Evolutionary conservation across 192 early-diverging fungal genomes (phyloP).

Genomic region (Coemansia sp.): DNA sequence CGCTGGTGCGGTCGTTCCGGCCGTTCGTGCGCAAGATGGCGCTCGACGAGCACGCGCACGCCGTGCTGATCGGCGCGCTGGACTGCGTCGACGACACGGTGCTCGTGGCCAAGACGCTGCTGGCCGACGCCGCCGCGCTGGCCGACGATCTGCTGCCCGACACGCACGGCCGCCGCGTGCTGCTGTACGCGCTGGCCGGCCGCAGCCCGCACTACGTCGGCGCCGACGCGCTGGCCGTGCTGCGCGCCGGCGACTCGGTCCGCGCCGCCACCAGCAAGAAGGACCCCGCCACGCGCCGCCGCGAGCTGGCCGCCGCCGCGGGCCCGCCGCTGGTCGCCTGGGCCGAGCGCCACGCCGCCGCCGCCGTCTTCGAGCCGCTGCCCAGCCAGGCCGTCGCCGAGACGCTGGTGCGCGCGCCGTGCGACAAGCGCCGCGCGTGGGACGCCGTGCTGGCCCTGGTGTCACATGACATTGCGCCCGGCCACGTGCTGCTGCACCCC

Average conservation of each 20-base stretch:
- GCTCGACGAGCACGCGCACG: slow-evolving; percentile 87
- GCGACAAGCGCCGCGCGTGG: slow-evolving; percentile 40
- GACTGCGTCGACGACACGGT: slow-evolving; percentile 96
- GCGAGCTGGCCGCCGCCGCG: slow-evolving; percentile 71
- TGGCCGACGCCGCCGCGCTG: slow-evolving; percentile 58
- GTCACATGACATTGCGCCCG: slow-evolving; percentile 9
- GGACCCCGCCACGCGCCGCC: slow-evolving; percentile 66
- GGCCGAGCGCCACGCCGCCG: slow-evolving; percentile 57
- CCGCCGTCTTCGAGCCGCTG: slow-evolving; percentile 68
- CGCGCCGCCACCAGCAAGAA: slow-evolving; percentile 86
- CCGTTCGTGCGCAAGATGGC: slow-evolving; percentile 79
- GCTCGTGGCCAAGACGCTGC: slow-evolving; percentile 74
- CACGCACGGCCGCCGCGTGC: slow-evolving; percentile 78
- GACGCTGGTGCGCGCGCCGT: slow-evolving; percentile 67
- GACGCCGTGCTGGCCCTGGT: slow-evolving; percentile 34
- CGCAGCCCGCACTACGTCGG: slow-evolving; percentile 77
- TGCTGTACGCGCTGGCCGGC: slow-evolving; percentile 82
- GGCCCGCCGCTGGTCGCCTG: slow-evolving; percentile 66
- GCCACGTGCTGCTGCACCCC: slow-evolving; percentile 40
- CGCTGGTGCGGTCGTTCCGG: slow-evolving; percentile 86
- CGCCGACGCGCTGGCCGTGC: slow-evolving; percentile 67
- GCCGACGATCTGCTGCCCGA: slow-evolving; percentile 66
- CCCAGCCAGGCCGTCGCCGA: slow-evolving; percentile 75
- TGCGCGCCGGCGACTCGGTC: slow-evolving; percentile 72
- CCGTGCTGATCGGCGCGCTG: slow-evolving; percentile 80